Conservation (phyloP, 2,329 filamentous ascomycete species). For the Sclerotinia borealis region DNA sequence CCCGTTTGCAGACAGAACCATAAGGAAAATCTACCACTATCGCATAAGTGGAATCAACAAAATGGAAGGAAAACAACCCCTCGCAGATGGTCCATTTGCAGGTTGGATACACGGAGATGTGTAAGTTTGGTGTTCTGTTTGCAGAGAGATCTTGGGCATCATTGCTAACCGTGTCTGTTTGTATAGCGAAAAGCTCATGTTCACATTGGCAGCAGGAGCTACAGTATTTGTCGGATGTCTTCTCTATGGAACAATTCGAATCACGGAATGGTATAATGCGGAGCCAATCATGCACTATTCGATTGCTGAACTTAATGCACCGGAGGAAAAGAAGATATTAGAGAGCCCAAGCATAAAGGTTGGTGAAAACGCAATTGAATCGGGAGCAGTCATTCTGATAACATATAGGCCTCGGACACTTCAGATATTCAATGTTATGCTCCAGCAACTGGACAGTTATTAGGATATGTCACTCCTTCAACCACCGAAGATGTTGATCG, state of each 20-base stretch:
- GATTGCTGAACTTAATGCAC: slow-evolving; percentile 56
- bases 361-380: slow-evolving; percentile 15
- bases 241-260: slow-evolving; percentile 21
- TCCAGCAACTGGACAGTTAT: slow-evolving; percentile 79
- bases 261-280: slow-evolving; percentile 24
- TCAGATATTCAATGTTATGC: slow-evolving; percentile 76
- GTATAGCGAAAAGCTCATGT: slow-evolving; percentile 22
- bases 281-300: slow-evolving; percentile 50
- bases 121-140: slow-evolving; percentile 16
- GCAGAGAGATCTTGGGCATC: not conserved
- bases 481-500: slow-evolving; percentile 73
- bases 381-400: slow-evolving; percentile 1
- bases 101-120: slow-evolving; percentile 22
- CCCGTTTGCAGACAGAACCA: not conserved
- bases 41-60: not conserved
- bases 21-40: not conserved
- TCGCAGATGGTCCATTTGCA: slow-evolving; percentile 13
- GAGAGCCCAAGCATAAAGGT: slow-evolving; percentile 57
- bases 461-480: slow-evolving; percentile 72
- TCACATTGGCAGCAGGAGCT: slow-evolving; percentile 18
- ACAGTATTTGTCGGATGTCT: slow-evolving; percentile 20
- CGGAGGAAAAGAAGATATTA: slow-evolving; percentile 51
- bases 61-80: not conserved
- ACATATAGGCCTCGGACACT: slow-evolving; percentile 49
- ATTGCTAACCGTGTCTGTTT: slow-evolving; percentile 7